A percentile compares a stretch with the other conserved stretches of the same genome.
phyloP scores from a whole-genome alignment of 1,139 yeast species.

The Nadsonia commutata region DNA sequence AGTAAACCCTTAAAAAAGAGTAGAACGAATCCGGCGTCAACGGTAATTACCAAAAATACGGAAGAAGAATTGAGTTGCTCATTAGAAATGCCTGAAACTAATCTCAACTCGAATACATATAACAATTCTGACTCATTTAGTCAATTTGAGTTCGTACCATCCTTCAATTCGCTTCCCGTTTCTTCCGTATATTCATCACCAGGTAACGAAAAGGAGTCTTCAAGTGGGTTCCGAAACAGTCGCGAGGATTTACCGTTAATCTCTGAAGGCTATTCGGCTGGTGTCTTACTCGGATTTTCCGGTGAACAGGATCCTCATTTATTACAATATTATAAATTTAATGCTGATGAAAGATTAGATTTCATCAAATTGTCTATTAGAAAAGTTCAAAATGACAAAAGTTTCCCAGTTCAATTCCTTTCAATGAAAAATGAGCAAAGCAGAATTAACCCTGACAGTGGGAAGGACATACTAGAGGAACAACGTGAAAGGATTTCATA shows the following conservation, averaged over 20 bases:
- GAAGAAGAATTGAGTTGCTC: neutral
- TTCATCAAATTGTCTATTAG: slow-evolving; percentile 22
- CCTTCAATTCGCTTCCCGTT: neutral
- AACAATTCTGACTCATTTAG: too few relatives aligned
- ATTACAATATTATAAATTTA: slow-evolving; percentile 17
- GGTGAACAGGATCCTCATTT: slow-evolving; percentile 25
- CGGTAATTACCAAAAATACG: neutral
- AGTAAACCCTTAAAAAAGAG: slow-evolving; percentile 13
- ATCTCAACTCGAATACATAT: too few relatives aligned
- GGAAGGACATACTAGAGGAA: slow-evolving; percentile 10
- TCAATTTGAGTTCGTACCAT: too few relatives aligned
- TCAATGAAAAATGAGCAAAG: slow-evolving; percentile 15
- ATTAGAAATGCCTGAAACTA: too few relatives aligned
- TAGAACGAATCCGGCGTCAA: slow-evolving; percentile 2
- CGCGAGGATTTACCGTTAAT: slow-evolving; percentile 14
- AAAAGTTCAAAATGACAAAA: slow-evolving; percentile 15
- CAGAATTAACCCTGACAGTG: slow-evolving; percentile 7
- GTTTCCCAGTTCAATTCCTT: slow-evolving; percentile 18
- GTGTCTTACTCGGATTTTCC: slow-evolving; percentile 19
- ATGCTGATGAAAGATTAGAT: slow-evolving; percentile 13
- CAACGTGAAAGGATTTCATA: slow-evolving; percentile 14
- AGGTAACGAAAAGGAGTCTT: neutral
- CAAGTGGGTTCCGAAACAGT: slow-evolving; percentile 1
- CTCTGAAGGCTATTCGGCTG: slow-evolving; percentile 16
- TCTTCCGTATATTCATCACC: slow-evolving; percentile 1